Evolutionary conservation across 768 basidiomycete genomes (phyloP), one percentile per base, ranked within the genome.

Genomic region (Steccherinum ochraceum): DNA sequence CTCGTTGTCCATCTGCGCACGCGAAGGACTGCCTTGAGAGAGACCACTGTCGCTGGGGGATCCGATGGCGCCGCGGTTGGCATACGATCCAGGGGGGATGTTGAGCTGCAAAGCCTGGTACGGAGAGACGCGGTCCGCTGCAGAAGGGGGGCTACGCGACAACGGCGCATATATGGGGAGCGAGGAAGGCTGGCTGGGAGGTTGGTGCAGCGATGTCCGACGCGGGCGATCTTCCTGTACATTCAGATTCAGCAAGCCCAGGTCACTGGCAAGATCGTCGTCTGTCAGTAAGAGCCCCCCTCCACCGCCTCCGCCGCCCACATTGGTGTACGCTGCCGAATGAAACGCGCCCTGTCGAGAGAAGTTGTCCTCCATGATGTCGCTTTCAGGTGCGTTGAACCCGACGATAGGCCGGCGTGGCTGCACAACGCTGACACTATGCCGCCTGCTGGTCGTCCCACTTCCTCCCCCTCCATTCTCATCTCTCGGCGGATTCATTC

Each of bases 351-450:
- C 60, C 50, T 67, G 48, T 40, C 63, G 64, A n/a, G n/a, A n/a
- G n/a, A n/a, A n/a, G n/a, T n/a, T n/a, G 24, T 77, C 76, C 48
- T 79, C 77, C 24, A 68, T 66, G 18, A 55, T 62, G 45, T 79
- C 77, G 16, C 57, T 64, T 1, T 74, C 78, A 0, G 83, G 78
- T 1, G 76, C 81, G 54, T 77, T 81, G 67, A 89, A 89, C 2
- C 86, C 86, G 12, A 85, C 78, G 45, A 84, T 70, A 3, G 80
- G 73, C 35, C 84, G 68, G 3, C 84, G 74, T 0, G 87, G 86
- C 62, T 88, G 89, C 12, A 90, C 86, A 58, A 90, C 80, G 54
- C 84, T 86, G 57, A 92, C 89, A 52, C 86, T 89, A 56, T 92
- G 89, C 18, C 90, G 72, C 30, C 90, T 71, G 57, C 87, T 90